Percentiles rank a stretch among this genome's conserved stretches.
Conservation (phyloP, 1,139 yeast species). For the Spencermartinsiella ligniputridi region DNA sequence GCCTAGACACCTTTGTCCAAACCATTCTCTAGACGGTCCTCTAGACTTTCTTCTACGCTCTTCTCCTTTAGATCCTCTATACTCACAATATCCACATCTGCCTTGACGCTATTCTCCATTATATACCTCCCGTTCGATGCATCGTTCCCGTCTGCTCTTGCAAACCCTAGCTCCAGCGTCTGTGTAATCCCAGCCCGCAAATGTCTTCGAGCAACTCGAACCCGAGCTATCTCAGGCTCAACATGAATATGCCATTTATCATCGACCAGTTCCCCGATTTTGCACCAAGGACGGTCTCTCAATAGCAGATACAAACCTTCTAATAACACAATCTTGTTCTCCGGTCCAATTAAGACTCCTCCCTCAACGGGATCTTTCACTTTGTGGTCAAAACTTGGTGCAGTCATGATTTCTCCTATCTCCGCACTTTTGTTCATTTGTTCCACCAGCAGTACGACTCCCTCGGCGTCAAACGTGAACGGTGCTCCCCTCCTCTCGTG, state of each 20-base stretch:
- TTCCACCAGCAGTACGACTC: constrained; percentile 39
- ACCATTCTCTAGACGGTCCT: no score
- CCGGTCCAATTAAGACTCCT: constrained; percentile 42
- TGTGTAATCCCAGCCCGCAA: constrained; percentile 60
- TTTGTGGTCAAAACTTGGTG: constrained; percentile 75
- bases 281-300: constrained; percentile 36
- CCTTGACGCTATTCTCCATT: constrained; percentile 38
- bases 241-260: constrained; percentile 40
- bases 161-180: constrained; percentile 53
- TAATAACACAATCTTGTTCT: constrained; percentile 47
- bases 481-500: constrained; percentile 76
- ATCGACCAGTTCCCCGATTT: constrained; percentile 30
- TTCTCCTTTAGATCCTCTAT: constrained; percentile 15
- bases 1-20: no score
- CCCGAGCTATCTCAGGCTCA: constrained; percentile 43
- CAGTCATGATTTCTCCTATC: constrained; percentile 40
- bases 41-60: no score
- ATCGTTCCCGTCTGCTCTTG: constrained; percentile 66
- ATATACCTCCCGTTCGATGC: constrained; percentile 61
- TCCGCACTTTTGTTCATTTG: constrained; percentile 18
- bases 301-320: constrained; percentile 47
- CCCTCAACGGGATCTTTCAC: constrained; percentile 55
- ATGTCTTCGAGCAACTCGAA: constrained; percentile 68
- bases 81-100: constrained; percentile 31
- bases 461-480: constrained; percentile 66